Evolutionary conservation across 2,329 filamentous ascomycete species (phyloP).

Genomic region (Sporothrix brunneoviolacea): DNA sequence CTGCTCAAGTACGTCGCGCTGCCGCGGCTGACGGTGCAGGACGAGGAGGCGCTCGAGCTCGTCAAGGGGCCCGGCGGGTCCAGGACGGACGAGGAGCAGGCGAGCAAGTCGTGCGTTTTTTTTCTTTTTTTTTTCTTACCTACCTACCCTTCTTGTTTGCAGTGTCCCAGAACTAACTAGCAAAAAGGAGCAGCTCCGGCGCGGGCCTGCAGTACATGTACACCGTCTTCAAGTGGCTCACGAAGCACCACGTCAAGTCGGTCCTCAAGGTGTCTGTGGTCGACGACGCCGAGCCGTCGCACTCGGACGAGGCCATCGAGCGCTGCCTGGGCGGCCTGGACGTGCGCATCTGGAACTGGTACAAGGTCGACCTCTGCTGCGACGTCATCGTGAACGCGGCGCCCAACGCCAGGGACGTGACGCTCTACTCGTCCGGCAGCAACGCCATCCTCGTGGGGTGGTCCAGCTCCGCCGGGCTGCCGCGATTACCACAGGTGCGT

Average conservation of each 20-base stretch:
- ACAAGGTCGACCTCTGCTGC: constrained; percentile 11
- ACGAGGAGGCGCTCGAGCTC: background rate
- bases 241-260: constrained; percentile 5
- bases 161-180: background rate
- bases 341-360: constrained; percentile 14
- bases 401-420: constrained; percentile 3
- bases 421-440: constrained; percentile 14
- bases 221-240: constrained; percentile 12
- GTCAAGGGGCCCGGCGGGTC: background rate
- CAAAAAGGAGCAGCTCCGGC: background rate
- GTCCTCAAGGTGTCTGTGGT: constrained; percentile 12
- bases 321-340: background rate
- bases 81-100: background rate
- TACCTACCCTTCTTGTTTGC: too few species aligned
- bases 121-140: too few species aligned
- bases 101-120: constrained; percentile 1
- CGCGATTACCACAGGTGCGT: background rate
- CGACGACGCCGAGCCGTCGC: constrained; percentile 6
- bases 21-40: constrained; percentile 2
- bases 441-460: constrained; percentile 11
- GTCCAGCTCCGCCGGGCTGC: constrained; percentile 8
- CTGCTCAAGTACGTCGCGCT: constrained; percentile 11
- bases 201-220: constrained; percentile 8
- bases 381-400: constrained; percentile 7
- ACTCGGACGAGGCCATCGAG: constrained; percentile 14